phyloP scores from a whole-genome alignment of 2,329 filamentous ascomycete species.

The Talaromyces marneffei region DNA sequence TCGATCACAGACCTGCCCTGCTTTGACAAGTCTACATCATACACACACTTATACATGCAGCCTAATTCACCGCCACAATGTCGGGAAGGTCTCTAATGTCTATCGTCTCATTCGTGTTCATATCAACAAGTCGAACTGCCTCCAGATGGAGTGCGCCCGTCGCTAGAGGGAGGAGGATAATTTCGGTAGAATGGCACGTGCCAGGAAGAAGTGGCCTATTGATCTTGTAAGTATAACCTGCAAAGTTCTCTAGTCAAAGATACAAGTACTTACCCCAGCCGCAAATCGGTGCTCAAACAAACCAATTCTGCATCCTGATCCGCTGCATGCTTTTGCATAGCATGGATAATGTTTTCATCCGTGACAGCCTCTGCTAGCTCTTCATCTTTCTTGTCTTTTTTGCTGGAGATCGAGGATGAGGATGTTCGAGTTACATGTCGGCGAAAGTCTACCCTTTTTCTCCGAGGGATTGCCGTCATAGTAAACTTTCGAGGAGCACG shows the following conservation, averaged over 20 bases:
- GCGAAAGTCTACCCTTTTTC: conserved; percentile 37
- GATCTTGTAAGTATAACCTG: background rate
- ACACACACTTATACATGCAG: conserved; percentile 17
- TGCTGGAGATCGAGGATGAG: conserved; percentile 38
- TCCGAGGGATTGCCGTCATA: conserved; percentile 48
- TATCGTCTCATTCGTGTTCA: conserved; percentile 50
- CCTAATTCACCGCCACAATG: conserved; percentile 36
- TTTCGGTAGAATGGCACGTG: conserved; percentile 51
- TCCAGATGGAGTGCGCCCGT: conserved; percentile 50
- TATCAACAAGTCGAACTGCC: conserved; percentile 49
- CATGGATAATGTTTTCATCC: conserved; percentile 53
- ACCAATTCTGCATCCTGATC: conserved; percentile 49
- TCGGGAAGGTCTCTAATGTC: conserved; percentile 54
- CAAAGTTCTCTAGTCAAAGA: background rate
- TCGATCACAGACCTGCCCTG: background rate
- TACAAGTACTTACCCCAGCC: conserved; percentile 47
- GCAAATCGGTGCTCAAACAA: conserved; percentile 53
- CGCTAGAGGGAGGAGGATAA: conserved; percentile 50
- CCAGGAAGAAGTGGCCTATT: conserved; percentile 48
- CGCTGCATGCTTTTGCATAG: conserved; percentile 47
- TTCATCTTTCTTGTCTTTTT: conserved; percentile 23
- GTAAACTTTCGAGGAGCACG: conserved; percentile 49
- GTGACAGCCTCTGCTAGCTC: conserved; percentile 49
- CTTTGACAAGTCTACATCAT: background rate
- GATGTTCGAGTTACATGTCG: conserved; percentile 42